Evolutionary conservation across 139 green algal genomes (phyloP).

Genomic region (Closterium sp.): DNA sequence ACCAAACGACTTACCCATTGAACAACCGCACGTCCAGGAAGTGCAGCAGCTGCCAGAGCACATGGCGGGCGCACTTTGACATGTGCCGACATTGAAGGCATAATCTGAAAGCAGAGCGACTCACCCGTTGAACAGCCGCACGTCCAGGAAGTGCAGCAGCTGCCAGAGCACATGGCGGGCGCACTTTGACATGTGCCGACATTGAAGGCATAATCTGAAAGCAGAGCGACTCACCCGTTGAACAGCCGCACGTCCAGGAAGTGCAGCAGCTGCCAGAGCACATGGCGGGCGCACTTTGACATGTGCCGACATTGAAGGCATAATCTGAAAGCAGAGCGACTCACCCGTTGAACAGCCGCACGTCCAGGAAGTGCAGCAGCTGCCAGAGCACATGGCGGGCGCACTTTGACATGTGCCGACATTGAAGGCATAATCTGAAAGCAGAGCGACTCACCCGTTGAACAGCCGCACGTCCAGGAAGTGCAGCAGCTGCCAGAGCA

Average conservation of each 20-base stretch:
- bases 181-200: no score
- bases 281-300: not conserved
- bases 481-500: no score
- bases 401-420: no score
- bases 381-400: not conserved
- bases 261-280: not conserved
- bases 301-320: no score
- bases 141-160: not conserved
- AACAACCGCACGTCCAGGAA: not conserved
- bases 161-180: not conserved
- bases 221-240: not conserved
- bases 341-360: not conserved
- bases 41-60: not conserved
- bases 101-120: no score
- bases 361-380: not conserved
- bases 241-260: not conserved
- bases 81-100: no score
- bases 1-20: not conserved
- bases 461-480: no score
- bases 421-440: no score
- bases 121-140: not conserved
- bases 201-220: no score
- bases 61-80: not conserved
- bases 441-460: no score
- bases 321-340: no score